Conservation (phyloP, 1,284 basidiomycete species). For the Binderoboletus segoi region DNA sequence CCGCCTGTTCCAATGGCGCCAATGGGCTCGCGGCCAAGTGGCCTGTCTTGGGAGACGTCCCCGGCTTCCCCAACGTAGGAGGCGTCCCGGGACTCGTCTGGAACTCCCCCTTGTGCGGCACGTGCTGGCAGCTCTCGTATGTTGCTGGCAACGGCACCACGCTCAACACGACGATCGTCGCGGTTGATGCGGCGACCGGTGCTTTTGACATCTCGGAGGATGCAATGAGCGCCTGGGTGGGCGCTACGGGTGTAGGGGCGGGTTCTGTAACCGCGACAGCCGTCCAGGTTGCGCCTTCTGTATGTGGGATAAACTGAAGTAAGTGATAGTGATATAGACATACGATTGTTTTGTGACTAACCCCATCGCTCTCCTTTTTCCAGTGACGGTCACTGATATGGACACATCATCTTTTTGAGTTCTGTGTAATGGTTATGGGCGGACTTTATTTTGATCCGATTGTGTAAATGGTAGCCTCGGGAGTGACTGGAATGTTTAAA, state of each 20-base stretch:
- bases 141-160: conserved; percentile 25
- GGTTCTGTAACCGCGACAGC: conserved; percentile 43
- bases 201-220: conserved; percentile 44
- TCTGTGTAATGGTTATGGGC: background rate
- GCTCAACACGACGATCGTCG: conserved; percentile 41
- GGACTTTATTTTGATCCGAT: background rate
- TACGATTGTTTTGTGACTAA: background rate
- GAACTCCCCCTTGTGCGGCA: conserved; percentile 50
- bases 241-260: conserved; percentile 38
- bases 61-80: conserved; percentile 48
- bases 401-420: background rate
- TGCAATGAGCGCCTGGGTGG: conserved; percentile 48
- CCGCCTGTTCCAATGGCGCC: conserved; percentile 54
- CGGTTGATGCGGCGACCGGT: conserved; percentile 38
- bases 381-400: background rate
- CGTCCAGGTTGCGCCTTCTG: conserved; percentile 36
- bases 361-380: background rate
- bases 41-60: conserved; percentile 45
- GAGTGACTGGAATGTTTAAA: background rate
- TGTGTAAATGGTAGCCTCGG: no score
- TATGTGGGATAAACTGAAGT: conserved; percentile 40
- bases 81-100: conserved; percentile 44
- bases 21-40: conserved; percentile 49
- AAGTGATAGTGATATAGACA: background rate
- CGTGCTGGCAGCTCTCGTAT: conserved; percentile 49